Evolutionary conservation across 2,329 filamentous ascomycete species (phyloP).

Genomic region (Fusarium stilboides): DNA sequence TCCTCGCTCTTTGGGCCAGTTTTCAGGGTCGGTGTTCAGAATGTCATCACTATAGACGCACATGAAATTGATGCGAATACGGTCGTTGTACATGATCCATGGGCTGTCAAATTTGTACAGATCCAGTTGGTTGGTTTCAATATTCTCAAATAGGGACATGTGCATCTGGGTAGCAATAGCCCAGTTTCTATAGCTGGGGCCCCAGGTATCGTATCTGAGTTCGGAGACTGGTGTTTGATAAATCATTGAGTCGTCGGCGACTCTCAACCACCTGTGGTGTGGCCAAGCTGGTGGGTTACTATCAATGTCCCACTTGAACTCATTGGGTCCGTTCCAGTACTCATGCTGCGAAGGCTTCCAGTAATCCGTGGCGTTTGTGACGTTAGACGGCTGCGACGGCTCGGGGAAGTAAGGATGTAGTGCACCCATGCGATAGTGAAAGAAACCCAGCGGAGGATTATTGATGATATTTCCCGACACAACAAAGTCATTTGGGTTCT

Average conservation of each 20-base stretch:
- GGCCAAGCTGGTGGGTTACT: conserved; percentile 6
- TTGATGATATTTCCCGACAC: conserved; percentile 43
- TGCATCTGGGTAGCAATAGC: conserved; percentile 41
- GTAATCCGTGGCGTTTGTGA: conserved; percentile 19
- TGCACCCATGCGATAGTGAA: conserved; percentile 41
- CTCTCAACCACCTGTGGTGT: conserved; percentile 32
- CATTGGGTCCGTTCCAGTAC: conserved; percentile 29
- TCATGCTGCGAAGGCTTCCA: conserved; percentile 36
- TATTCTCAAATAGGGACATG: conserved; percentile 42
- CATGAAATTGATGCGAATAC: conserved; percentile 44
- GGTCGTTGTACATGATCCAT: conserved; percentile 37
- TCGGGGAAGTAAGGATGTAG: conserved; percentile 41
- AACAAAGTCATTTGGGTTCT: conserved; percentile 32
- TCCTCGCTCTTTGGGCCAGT: conserved; percentile 5
- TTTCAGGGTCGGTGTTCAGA: conserved; percentile 24
- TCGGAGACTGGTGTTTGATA: conserved; percentile 30
- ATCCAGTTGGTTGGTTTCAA: conserved; percentile 34
- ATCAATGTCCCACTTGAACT: conserved; percentile 22
- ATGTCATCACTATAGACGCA: conserved; percentile 38
- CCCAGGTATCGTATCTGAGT: conserved; percentile 39
- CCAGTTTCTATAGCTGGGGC: conserved; percentile 34
- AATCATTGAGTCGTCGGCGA: conserved; percentile 20
- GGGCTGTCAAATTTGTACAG: conserved; percentile 38
- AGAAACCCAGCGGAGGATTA: conserved; percentile 41
- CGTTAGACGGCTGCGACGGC: not conserved